Conservation (phyloP, 768 basidiomycete genomes). For the Lactifluus rugatus region DNA sequence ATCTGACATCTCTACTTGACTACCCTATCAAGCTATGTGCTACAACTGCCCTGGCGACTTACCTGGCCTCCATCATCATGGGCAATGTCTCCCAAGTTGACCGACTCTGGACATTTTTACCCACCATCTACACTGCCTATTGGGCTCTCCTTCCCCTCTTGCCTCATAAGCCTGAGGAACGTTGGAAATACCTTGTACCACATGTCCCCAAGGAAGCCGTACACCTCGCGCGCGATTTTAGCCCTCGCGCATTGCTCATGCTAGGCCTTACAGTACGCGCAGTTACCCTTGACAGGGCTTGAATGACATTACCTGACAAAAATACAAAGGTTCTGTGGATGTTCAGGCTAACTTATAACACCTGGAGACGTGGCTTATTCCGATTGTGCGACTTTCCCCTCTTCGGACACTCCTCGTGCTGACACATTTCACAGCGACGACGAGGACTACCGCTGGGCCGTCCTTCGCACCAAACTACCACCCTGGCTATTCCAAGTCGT, state of each 20-base stretch:
- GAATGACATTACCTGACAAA: neutral
- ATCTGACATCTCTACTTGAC: slow-evolving; percentile 10
- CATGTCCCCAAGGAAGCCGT: slow-evolving; percentile 42
- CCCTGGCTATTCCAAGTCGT: slow-evolving; percentile 47
- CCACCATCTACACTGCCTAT: slow-evolving; percentile 73
- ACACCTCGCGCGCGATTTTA: slow-evolving; percentile 36
- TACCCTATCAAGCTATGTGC: slow-evolving; percentile 61
- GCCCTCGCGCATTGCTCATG: slow-evolving; percentile 69
- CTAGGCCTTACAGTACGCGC: slow-evolving; percentile 47
- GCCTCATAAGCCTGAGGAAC: slow-evolving; percentile 21
- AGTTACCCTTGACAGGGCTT: neutral
- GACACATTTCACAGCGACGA: slow-evolving; percentile 40
- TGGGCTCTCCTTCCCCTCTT: slow-evolving; percentile 68
- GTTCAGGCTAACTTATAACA: slow-evolving; percentile 69
- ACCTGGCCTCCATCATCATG: slow-evolving; percentile 54
- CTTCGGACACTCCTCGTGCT: neutral
- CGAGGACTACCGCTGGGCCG: slow-evolving; percentile 89
- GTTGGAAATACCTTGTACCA: slow-evolving; percentile 41
- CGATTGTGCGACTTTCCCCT: slow-evolving; percentile 38
- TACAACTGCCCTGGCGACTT: slow-evolving; percentile 39
- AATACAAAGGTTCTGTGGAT: slow-evolving; percentile 42
- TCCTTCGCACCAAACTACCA: slow-evolving; percentile 55
- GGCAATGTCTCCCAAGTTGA: slow-evolving; percentile 85
- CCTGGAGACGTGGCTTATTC: slow-evolving; percentile 76
- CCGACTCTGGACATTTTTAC: slow-evolving; percentile 64